Percentiles rank a stretch among this genome's conserved stretches.
Evolutionary conservation across 1,284 basidiomycete species (phyloP).

Genomic region (Moniliella sp.): DNA sequence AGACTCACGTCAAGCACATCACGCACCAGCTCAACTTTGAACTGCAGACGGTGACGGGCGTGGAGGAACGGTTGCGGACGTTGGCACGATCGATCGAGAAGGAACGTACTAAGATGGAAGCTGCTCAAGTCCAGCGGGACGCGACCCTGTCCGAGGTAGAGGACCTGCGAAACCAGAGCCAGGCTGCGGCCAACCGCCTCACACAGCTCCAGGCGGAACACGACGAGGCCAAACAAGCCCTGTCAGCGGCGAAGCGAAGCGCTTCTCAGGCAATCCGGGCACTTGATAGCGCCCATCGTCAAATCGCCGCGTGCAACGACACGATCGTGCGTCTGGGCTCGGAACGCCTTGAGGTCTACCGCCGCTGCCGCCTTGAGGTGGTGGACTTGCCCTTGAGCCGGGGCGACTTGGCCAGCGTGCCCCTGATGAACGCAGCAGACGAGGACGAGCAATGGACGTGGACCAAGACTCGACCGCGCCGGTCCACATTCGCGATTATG

Average conservation of each 20-base stretch:
- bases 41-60: too few relatives aligned
- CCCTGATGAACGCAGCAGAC: constrained; percentile 68
- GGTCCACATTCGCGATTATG: constrained; percentile 56
- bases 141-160: constrained; percentile 52
- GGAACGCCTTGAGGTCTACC: constrained; percentile 66
- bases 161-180: too few relatives aligned
- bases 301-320: constrained; percentile 44
- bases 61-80: too few relatives aligned
- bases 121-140: constrained; percentile 44
- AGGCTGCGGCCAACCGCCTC: too few relatives aligned
- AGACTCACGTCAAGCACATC: constrained; percentile 66
- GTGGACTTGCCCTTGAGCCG: constrained; percentile 56
- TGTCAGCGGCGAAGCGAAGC: constrained; percentile 53
- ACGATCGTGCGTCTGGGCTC: constrained; percentile 67
- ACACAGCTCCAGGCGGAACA: too few relatives aligned
- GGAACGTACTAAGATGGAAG: constrained; percentile 17
- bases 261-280: constrained; percentile 49
- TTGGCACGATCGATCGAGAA: too few relatives aligned
- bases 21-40: too few relatives aligned
- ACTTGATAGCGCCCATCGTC: constrained; percentile 68
- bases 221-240: too few relatives aligned
- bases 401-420: constrained; percentile 63
- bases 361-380: constrained; percentile 79
- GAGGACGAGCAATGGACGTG: too few relatives aligned
- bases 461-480: constrained; percentile 54